phyloP scores from a whole-genome alignment of 83 land plant species.

The Picea abies region DNA sequence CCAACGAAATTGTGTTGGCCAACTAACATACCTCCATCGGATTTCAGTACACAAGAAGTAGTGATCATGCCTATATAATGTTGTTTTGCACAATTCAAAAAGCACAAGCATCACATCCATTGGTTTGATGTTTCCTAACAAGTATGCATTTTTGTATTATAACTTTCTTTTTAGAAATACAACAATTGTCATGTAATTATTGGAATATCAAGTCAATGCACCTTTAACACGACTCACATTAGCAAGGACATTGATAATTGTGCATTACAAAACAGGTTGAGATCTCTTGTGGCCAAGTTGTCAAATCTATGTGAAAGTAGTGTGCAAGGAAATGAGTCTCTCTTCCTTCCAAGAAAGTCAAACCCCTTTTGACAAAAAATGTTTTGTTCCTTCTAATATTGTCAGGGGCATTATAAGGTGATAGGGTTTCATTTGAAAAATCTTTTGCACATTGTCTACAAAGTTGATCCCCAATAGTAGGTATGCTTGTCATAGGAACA shows the following conservation, averaged over 20 bases:
- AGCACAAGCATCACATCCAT: neutral
- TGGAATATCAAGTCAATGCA: neutral
- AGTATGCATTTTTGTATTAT: neutral
- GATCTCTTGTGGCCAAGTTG: neutral
- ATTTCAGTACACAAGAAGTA: no score
- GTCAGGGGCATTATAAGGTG: neutral
- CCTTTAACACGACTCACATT: neutral
- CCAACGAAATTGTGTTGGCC: no score
- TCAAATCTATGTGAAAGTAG: neutral
- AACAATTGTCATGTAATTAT: neutral
- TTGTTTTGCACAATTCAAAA: neutral
- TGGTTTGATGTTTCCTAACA: neutral
- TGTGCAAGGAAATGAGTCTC: neutral
- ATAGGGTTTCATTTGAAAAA: neutral
- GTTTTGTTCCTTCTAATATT: neutral
- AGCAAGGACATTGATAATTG: neutral
- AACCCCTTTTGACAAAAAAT: neutral
- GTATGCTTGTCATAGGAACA: no score
- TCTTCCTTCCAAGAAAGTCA: neutral
- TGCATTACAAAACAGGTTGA: neutral
- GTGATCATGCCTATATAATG: neutral
- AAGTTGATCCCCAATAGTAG: no score
- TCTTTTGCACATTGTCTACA: neutral
- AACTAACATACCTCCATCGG: no score
- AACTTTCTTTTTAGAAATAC: neutral